A percentile compares a stretch with the other conserved stretches of the same genome.
phyloP scores from a whole-genome alignment of 1,139 yeast genomes.

The Meyerozyma carpophila region DNA sequence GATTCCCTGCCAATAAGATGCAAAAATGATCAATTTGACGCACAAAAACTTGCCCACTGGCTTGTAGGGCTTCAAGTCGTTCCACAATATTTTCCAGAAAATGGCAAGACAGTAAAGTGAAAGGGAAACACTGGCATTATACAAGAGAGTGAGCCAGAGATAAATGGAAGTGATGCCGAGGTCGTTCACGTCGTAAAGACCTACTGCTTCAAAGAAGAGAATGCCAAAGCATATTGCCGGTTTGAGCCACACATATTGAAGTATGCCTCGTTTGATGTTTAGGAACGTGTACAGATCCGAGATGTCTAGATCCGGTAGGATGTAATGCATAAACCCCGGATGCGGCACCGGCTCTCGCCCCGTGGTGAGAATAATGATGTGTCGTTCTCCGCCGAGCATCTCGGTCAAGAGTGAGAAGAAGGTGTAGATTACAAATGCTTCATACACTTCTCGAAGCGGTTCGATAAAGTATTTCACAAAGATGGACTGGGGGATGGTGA shows the following conservation, averaged over 20 bases:
- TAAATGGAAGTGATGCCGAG: slow-evolving; percentile 47
- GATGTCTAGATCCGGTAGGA: slow-evolving; percentile 64
- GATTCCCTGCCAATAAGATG: slow-evolving; percentile 95
- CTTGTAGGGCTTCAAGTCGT: slow-evolving; percentile 70
- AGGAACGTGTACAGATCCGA: slow-evolving; percentile 82
- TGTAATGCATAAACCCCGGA: slow-evolving; percentile 51
- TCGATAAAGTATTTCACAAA: slow-evolving; percentile 49
- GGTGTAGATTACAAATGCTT: slow-evolving; percentile 92
- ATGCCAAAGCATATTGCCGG: slow-evolving; percentile 66
- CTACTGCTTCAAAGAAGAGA: slow-evolving; percentile 46
- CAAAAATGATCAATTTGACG: slow-evolving; percentile 89
- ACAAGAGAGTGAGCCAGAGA: slow-evolving; percentile 63
- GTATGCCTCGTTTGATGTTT: slow-evolving; percentile 72
- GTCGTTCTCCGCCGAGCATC: slow-evolving; percentile 87
- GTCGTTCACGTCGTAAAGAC: slow-evolving; percentile 47
- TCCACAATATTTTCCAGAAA: slow-evolving; percentile 84
- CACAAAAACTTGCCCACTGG: slow-evolving; percentile 93
- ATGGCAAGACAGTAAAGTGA: slow-evolving; percentile 83
- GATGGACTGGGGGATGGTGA: slow-evolving; percentile 36
- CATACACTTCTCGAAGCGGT: slow-evolving; percentile 84
- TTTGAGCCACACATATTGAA: slow-evolving; percentile 94
- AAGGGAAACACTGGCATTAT: slow-evolving; percentile 74
- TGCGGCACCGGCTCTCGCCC: slow-evolving; percentile 73
- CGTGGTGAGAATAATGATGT: slow-evolving; percentile 66
- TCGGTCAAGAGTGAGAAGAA: slow-evolving; percentile 79